Percentiles rank a stretch among this genome's conserved stretches.
phyloP scores from a whole-genome alignment of 139 green algal species.

The Chara braunii region DNA sequence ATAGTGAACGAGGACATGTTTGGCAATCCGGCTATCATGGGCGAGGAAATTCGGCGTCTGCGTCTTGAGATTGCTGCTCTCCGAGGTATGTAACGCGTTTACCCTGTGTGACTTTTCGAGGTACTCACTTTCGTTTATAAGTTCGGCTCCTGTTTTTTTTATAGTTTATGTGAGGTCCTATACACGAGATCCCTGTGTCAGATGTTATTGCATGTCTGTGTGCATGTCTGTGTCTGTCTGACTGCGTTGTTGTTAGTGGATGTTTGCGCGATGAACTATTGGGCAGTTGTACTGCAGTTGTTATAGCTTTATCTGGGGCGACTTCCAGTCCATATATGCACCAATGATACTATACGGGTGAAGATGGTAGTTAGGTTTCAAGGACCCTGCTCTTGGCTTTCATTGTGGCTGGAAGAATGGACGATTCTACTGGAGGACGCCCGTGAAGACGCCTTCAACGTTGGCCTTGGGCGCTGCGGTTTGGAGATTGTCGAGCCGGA shows the following conservation, averaged over 20 bases:
- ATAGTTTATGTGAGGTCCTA: not conserved
- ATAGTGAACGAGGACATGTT: constrained; percentile 59
- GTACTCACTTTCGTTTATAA: not conserved
- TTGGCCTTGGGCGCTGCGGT: too few species aligned
- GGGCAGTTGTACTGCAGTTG: too few species aligned
- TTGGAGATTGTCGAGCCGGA: too few species aligned
- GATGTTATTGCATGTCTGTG: not conserved
- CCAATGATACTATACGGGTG: too few species aligned
- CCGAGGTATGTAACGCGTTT: constrained; percentile 19
- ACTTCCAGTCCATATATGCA: too few species aligned
- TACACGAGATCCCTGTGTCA: not conserved
- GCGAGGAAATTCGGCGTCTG: constrained; percentile 38
- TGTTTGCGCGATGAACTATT: too few species aligned
- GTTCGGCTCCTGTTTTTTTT: not conserved
- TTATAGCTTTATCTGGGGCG: too few species aligned
- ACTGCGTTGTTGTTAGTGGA: not conserved
- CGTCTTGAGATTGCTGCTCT: constrained; percentile 27
- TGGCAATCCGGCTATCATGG: constrained; percentile 17
- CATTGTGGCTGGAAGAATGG: too few species aligned
- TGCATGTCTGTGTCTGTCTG: not conserved
- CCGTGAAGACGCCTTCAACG: too few species aligned
- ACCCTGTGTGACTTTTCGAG: not conserved
- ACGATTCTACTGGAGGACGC: too few species aligned
- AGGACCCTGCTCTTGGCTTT: too few species aligned
- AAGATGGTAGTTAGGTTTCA: too few species aligned